These are phyloP conservation scores for Trypanosoma avium DNA, from an alignment of 208 protist species.

Conservation along the genomic window DNA sequence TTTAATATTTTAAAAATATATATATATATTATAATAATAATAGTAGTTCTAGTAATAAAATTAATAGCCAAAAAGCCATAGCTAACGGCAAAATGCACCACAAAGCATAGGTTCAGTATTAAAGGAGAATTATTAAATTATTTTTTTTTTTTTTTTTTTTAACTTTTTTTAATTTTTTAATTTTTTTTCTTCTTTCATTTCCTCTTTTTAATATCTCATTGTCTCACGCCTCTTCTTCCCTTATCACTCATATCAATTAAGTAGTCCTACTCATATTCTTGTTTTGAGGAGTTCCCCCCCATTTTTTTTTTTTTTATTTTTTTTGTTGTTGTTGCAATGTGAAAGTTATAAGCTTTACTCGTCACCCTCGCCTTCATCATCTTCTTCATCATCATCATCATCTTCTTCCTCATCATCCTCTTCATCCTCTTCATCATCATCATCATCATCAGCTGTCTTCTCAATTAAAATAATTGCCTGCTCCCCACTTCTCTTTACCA, in stretches of 20 bases:
- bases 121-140: not conserved
- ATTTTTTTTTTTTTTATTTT: conserved; percentile 10
- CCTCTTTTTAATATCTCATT: no score
- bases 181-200: not conserved
- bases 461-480: conserved; percentile 38
- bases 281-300: no score
- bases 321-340: not conserved
- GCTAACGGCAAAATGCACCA: not conserved
- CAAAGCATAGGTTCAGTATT: not conserved
- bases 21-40: no score
- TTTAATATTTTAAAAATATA: no score
- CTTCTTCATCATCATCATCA: conserved; percentile 31
- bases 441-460: conserved; percentile 49
- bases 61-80: conserved; percentile 1
- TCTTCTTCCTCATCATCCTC: conserved; percentile 61
- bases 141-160: not conserved
- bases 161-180: not conserved
- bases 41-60: no score
- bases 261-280: no score
- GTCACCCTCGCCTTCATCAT: conserved; percentile 1
- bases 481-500: conserved; percentile 63
- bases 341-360: not conserved
- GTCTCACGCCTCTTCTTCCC: no score
- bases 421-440: conserved; percentile 77
- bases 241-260: no score